These are phyloP conservation scores for Magnusiomyces ingens DNA, from an alignment of 1,139 yeast species.

Conservation along the genomic window DNA sequence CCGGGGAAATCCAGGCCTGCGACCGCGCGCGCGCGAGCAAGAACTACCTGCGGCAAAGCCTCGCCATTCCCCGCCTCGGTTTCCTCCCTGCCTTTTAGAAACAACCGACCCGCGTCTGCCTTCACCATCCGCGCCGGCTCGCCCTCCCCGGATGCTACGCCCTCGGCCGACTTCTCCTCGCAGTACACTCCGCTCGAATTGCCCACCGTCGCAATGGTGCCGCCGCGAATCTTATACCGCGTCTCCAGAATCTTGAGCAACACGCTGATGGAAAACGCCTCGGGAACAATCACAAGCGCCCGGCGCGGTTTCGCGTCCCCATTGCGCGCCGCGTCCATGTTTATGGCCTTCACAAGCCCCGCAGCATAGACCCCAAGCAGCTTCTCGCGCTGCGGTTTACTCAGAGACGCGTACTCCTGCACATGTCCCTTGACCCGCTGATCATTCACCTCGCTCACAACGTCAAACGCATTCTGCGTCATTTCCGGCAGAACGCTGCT, in stretches of 20 bases:
- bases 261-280: conserved; percentile 9
- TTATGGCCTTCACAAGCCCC: conserved; percentile 8
- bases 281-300: conserved; percentile 14
- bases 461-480: conserved; percentile 7
- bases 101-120: conserved; percentile 7
- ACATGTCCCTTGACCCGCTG: not conserved
- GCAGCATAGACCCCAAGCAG: conserved; percentile 5
- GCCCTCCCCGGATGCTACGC: no score
- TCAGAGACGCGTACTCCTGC: not conserved
- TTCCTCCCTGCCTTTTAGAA: no score
- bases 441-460: not conserved
- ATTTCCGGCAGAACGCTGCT: conserved; percentile 3
- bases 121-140: no score
- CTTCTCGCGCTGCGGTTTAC: not conserved
- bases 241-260: conserved; percentile 6
- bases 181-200: conserved; percentile 6
- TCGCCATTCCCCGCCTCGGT: not conserved
- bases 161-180: not conserved
- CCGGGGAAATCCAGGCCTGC: conserved; percentile 18
- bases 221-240: conserved; percentile 5
- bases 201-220: not conserved
- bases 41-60: conserved; percentile 7
- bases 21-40: conserved; percentile 10
- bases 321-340: conserved; percentile 2
- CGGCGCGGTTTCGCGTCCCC: not conserved